These are phyloP conservation scores for Aspergillus sp. DNA, from an alignment of 2,329 filamentous ascomycete species.

Conservation along the genomic window DNA sequence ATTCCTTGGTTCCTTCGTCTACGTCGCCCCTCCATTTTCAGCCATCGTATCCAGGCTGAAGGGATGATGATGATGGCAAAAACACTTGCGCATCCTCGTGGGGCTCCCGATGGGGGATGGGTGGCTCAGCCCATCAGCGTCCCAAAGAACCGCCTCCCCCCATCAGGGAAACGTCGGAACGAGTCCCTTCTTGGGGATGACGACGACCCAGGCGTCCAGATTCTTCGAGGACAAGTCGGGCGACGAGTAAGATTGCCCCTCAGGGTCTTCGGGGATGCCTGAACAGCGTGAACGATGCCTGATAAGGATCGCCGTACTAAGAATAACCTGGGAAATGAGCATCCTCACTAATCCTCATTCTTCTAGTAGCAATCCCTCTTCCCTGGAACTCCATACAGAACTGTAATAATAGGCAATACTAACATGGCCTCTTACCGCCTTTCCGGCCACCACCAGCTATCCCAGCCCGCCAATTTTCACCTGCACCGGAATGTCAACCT, in stretches of 20 bases:
- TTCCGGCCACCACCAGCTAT: neutral
- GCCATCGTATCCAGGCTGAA: neutral
- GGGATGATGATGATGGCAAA: constrained; percentile 13
- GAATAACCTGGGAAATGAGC: too few relatives aligned
- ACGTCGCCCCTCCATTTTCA: neutral
- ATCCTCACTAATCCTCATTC: too few relatives aligned
- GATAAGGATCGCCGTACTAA: too few relatives aligned
- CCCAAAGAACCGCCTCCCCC: constrained; percentile 11
- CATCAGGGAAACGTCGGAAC: neutral
- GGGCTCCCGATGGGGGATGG: constrained; percentile 15
- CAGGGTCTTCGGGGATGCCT: neutral
- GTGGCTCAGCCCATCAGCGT: constrained; percentile 16
- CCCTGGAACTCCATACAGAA: too few relatives aligned
- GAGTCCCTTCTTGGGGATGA: neutral
- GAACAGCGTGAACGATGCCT: neutral
- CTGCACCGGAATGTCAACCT: neutral
- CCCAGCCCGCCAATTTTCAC: neutral
- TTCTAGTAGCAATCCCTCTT: too few relatives aligned
- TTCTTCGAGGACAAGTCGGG: neutral
- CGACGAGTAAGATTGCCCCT: neutral
- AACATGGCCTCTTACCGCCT: neutral
- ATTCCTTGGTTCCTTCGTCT: neutral
- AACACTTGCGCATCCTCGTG: constrained; percentile 22
- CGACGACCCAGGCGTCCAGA: constrained; percentile 5
- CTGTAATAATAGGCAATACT: neutral